A percentile compares a stretch with the other conserved stretches of the same genome.
Conservation (phyloP, 2,329 filamentous ascomycete species). For the Colletotrichum godetiae region DNA sequence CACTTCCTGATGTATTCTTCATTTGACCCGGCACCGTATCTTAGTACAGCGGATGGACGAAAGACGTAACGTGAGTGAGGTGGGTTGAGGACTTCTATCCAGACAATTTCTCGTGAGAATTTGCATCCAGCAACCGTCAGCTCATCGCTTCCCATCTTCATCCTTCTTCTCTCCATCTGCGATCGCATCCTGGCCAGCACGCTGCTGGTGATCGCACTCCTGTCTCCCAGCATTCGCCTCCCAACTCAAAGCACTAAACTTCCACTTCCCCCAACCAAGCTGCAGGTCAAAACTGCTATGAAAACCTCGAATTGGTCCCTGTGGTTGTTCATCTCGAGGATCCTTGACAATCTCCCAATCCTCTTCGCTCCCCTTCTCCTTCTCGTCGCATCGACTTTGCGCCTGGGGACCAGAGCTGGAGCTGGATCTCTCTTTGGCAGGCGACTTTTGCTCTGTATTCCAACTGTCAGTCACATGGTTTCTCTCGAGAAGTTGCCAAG, state of each 20-base stretch:
- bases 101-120: background rate
- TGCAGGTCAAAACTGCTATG: background rate
- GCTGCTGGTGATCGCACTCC: background rate
- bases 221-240: background rate
- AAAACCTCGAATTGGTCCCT: background rate
- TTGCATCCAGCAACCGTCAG: background rate
- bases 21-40: too few species aligned
- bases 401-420: background rate
- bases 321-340: background rate
- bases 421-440: background rate
- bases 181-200: background rate
- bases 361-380: background rate
- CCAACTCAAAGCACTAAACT: background rate
- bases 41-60: too few species aligned
- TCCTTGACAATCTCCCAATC: background rate
- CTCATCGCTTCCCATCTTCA: background rate
- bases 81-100: background rate
- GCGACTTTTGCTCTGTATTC: background rate
- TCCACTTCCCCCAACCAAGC: slow-evolving; percentile 12
- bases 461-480: background rate
- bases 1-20: too few species aligned
- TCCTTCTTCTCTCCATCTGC: background rate
- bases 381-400: background rate
- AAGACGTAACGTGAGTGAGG: background rate
- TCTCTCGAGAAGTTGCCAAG: background rate